A percentile compares a stretch with the other conserved stretches of the same genome.
These are phyloP conservation scores for Pinus albicaulis DNA, from an alignment of 75 land plant species.

Conservation along the genomic window DNA sequence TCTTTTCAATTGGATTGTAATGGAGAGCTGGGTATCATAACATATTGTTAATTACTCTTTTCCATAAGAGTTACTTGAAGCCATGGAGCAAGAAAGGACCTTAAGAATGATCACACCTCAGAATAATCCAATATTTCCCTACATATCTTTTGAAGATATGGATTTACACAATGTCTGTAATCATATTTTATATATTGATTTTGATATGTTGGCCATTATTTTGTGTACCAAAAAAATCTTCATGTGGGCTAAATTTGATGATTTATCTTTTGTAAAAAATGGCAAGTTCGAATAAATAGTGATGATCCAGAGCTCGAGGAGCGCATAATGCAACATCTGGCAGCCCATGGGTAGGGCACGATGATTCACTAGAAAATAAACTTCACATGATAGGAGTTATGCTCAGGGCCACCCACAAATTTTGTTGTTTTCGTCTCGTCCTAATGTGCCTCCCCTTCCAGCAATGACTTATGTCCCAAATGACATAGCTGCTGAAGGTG, in stretches of 20 bases:
- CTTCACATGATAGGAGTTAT: constrained; percentile 41
- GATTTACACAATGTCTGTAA: constrained; percentile 75
- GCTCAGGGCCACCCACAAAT: constrained; percentile 56
- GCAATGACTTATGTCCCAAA: constrained; percentile 16
- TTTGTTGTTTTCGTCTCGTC: constrained; percentile 50
- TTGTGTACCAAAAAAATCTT: neutral
- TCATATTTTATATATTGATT: constrained; percentile 1
- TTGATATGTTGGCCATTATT: neutral
- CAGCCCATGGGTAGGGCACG: constrained; percentile 92
- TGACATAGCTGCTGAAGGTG: constrained; percentile 18
- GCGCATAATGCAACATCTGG: constrained; percentile 91
- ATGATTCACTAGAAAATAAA: constrained; percentile 76
- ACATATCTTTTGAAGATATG: constrained; percentile 69
- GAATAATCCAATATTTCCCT: constrained; percentile 65
- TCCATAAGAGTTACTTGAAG: constrained; percentile 82
- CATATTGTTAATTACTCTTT: neutral
- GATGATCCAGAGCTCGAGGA: constrained; percentile 88
- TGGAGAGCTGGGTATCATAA: neutral
- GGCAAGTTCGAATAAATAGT: constrained; percentile 75
- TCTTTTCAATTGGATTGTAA: neutral
- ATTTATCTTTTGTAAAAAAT: neutral
- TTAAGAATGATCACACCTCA: constrained; percentile 45
- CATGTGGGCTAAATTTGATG: neutral
- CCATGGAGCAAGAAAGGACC: constrained; percentile 76
- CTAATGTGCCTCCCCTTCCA: constrained; percentile 15